Conservation (phyloP, 345 rosid species). For the Melaleuca alternifolia region DNA sequence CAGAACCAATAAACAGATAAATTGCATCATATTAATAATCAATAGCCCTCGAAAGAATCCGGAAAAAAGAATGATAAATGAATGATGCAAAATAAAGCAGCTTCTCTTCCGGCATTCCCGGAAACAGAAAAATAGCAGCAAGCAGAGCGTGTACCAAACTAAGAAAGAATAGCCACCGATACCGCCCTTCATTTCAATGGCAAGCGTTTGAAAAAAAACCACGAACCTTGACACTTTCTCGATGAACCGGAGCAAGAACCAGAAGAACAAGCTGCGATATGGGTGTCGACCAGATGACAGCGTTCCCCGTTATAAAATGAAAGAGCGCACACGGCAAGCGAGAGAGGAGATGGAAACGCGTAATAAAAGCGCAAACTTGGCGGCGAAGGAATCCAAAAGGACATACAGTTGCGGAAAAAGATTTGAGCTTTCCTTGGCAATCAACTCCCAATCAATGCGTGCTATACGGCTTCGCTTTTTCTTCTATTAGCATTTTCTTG, state of each 20-base stretch:
- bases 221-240: not conserved
- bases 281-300: not conserved
- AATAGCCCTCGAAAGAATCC: not conserved
- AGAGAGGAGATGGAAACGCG: not conserved
- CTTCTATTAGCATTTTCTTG: not conserved
- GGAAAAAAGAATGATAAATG: not conserved
- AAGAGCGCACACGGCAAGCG: not conserved
- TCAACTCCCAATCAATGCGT: not conserved
- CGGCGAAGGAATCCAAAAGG: not conserved
- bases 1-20: not conserved
- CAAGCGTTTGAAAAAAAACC: not conserved
- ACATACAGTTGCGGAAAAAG: not conserved
- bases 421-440: not conserved
- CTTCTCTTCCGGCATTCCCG: not conserved
- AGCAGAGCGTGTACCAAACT: not conserved
- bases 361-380: not conserved
- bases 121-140: not conserved
- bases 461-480: not conserved
- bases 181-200: not conserved
- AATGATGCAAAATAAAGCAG: not conserved
- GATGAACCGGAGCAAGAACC: not conserved
- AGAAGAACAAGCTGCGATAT: not conserved
- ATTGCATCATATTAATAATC: not conserved
- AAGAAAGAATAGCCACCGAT: not conserved
- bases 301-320: not conserved